A percentile compares a stretch with the other conserved stretches of the same genome.
These are phyloP conservation scores for Chrysanthemum seticuspe DNA, from an alignment of 129 eudicot species.

Conservation along the genomic window DNA sequence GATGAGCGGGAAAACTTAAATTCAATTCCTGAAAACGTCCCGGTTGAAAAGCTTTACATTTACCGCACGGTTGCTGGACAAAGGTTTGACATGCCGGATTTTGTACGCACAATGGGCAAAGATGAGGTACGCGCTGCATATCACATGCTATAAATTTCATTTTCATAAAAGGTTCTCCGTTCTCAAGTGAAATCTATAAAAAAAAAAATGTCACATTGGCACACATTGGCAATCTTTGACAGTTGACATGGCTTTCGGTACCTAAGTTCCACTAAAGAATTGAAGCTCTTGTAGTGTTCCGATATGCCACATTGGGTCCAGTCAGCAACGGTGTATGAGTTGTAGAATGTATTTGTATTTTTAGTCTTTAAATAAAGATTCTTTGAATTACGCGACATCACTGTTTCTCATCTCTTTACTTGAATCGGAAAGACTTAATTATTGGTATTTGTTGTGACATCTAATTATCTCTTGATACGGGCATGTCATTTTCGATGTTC, in stretches of 20 bases:
- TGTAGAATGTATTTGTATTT: slow-evolving; percentile 29
- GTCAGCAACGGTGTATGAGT: slow-evolving; percentile 12
- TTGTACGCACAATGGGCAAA: slow-evolving; percentile 70
- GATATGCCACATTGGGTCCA: slow-evolving; percentile 17
- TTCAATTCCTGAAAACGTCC: slow-evolving; percentile 53
- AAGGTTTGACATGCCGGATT: slow-evolving; percentile 72
- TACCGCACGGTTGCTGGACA: slow-evolving; percentile 83
- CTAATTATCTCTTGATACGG: background rate
- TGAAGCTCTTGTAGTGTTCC: slow-evolving; percentile 24
- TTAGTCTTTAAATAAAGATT: slow-evolving; percentile 34
- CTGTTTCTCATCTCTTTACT: background rate
- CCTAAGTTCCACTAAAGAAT: slow-evolving; percentile 35
- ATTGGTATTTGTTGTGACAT: slow-evolving; percentile 3
- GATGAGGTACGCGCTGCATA: slow-evolving; percentile 37
- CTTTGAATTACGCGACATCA: slow-evolving; percentile 20
- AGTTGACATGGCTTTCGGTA: slow-evolving; percentile 41
- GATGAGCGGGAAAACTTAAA: slow-evolving; percentile 79
- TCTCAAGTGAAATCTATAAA: background rate
- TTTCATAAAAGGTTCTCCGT: background rate
- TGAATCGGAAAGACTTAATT: background rate
- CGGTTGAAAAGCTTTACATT: slow-evolving; percentile 80
- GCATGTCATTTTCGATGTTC: too few species aligned
- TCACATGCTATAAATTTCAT: slow-evolving; percentile 9
- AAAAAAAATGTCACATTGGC: slow-evolving; percentile 11
- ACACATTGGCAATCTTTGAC: slow-evolving; percentile 28